A percentile compares a stretch with the other conserved stretches of the same genome.
These are phyloP conservation scores for Glycyrrhiza uralensis DNA, from an alignment of 306 rosid genomes.

Conservation along the genomic window DNA sequence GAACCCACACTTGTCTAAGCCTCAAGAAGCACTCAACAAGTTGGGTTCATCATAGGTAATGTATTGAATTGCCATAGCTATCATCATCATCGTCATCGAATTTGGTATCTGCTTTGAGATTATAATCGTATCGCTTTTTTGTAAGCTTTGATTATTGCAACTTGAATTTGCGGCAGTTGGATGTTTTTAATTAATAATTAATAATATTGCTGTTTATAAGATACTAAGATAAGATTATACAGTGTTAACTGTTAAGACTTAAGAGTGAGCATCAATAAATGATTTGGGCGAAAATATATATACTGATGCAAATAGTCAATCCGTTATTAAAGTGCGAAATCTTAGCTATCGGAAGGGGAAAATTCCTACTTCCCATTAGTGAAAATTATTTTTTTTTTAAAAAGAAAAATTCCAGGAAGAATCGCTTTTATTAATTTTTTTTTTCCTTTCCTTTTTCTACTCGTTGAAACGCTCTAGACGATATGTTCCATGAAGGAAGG, in stretches of 20 bases:
- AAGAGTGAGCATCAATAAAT: constrained; percentile 1
- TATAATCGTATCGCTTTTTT: background rate
- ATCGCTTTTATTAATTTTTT: background rate
- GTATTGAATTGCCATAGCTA: no score
- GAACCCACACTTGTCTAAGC: constrained; percentile 43
- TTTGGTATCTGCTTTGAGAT: constrained; percentile 1
- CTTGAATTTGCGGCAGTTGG: background rate
- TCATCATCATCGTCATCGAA: constrained; percentile 17
- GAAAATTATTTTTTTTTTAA: no score
- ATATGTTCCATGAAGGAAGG: no score
- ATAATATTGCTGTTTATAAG: background rate
- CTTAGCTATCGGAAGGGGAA: background rate
- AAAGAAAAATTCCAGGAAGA: background rate
- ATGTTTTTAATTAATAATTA: background rate
- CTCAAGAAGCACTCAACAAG: constrained; percentile 61
- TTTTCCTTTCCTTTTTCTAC: background rate
- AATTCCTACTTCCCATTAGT: no score
- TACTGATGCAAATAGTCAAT: no score
- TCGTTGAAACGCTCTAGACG: no score
- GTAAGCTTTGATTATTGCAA: background rate
- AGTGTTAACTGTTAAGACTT: background rate
- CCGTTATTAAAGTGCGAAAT: background rate
- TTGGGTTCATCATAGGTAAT: constrained; percentile 28
- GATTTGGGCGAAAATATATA: background rate
- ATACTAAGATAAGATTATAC: background rate